Evolutionary conservation across 2,329 filamentous ascomycete species (phyloP).

Genomic region (Pseudopyricularia cyperi): DNA sequence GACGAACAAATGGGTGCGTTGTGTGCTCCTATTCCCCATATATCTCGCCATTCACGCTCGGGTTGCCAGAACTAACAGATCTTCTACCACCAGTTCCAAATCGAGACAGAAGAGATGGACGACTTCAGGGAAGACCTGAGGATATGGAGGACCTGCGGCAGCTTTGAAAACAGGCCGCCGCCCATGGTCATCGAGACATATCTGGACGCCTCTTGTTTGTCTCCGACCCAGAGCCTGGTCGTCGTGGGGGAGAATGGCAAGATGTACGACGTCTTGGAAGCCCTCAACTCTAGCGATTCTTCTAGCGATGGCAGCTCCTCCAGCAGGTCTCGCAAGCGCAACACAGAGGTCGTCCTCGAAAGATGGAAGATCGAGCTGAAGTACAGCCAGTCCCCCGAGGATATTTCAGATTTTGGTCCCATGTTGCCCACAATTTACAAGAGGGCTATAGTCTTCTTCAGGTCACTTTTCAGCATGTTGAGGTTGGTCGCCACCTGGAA

Average conservation of each 20-base stretch:
- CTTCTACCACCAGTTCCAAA: conserved; percentile 59
- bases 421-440: conserved; percentile 85
- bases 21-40: neutral
- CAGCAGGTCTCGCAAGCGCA: conserved; percentile 26
- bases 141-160: conserved; percentile 70
- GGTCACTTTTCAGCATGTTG: conserved; percentile 72
- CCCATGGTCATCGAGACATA: conserved; percentile 85
- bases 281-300: conserved; percentile 52
- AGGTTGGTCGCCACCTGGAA: conserved; percentile 79
- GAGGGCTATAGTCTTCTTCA: conserved; percentile 88
- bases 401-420: conserved; percentile 43
- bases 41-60: neutral
- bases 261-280: conserved; percentile 82
- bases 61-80: conserved; percentile 1
- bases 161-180: conserved; percentile 63
- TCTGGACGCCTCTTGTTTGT: conserved; percentile 66
- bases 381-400: conserved; percentile 31
- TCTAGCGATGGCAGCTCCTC: conserved; percentile 32
- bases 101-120: conserved; percentile 87
- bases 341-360: conserved; percentile 72
- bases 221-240: conserved; percentile 75
- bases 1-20: conserved; percentile 72
- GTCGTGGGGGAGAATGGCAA: conserved; percentile 81
- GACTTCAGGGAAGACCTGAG: conserved; percentile 70
- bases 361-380: conserved; percentile 82